Evolutionary conservation across 2,329 filamentous ascomycete species (phyloP), one percentile per base, ranked within the genome.

Genomic region (Arthrobotrys musiformis): DNA sequence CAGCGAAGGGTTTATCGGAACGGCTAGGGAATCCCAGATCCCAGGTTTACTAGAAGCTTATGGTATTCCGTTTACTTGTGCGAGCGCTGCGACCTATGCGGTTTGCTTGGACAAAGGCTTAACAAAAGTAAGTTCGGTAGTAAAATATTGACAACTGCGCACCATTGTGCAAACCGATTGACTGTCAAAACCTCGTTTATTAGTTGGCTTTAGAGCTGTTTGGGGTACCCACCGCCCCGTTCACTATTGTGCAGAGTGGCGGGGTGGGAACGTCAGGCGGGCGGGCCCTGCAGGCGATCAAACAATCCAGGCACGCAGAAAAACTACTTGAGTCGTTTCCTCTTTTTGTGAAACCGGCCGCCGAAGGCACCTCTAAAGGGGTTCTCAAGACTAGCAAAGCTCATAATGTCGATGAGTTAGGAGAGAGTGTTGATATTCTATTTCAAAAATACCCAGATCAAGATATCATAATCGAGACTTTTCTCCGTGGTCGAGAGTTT

Each of bases 401-500:
- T 46, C 44, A 30, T 17, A 17, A 1, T 5, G 22, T 70, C 11
- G 8, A 62, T 6, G 67, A 44, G 7, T 26, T 70, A 15, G 42
- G 22, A 7, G 8, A 30, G 8, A 70, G 60, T 24, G 22, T 70
- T 5, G 56, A 24, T 7, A 11, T 48, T 30, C 7, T 62, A 7
- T 46, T 15, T 26, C 13, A 17, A 9, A 58, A 35, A 24, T 62
- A 46, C 22, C 67, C 67, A 17, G 24, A 42, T 11, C 67, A 70
- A 33, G 67, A 70, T 17, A 44, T 70, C 13, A 28, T 62, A 35
- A 26, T 70, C 8, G 67, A 70, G 30, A 70, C n/a, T 0, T 70
- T 70, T 24, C 28, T 46, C 24, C 15, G 17, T 15, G 67, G 67
- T 4, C 67, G 67, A 11, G 67, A 70, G 48, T 70, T 70, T 42